Conservation (phyloP, 176 grass and related monocot genomes). For the Dendrocalamus sinicus region DNA sequence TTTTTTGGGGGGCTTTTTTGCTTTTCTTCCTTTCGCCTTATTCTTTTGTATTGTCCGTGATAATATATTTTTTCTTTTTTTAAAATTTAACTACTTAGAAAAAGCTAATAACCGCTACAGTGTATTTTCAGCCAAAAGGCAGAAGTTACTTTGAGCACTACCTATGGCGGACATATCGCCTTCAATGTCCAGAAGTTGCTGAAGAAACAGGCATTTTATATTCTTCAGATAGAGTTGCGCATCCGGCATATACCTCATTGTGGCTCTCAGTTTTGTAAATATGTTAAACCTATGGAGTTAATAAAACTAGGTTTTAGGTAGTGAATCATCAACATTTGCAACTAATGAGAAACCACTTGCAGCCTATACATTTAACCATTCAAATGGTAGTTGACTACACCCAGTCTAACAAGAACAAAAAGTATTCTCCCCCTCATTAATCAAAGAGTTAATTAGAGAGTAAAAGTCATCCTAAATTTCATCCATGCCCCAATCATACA, state of each 20-base stretch:
- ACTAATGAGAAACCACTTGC: constrained; percentile 18
- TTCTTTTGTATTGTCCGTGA: no score
- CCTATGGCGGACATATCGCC: background rate
- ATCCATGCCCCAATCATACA: background rate
- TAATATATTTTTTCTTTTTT: no score
- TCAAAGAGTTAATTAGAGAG: background rate
- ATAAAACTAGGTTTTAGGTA: constrained; percentile 9
- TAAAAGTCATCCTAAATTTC: constrained; percentile 1
- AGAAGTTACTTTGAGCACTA: no score
- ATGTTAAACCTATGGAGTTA: constrained; percentile 1
- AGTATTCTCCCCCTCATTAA: constrained; percentile 1
- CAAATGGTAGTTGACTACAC: constrained; percentile 23
- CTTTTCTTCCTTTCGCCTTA: no score
- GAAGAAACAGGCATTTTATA: constrained; percentile 40
- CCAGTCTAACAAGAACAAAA: constrained; percentile 2
- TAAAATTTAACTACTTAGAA: no score
- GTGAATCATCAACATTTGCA: background rate
- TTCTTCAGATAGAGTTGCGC: background rate
- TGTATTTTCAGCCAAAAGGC: no score
- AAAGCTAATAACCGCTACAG: no score
- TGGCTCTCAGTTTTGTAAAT: background rate
- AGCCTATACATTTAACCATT: constrained; percentile 12
- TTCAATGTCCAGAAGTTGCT: constrained; percentile 25
- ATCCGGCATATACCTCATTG: constrained; percentile 10
- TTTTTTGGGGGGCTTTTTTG: no score